Base-by-base conservation (phyloP, 306 rosid species). In the cucumber (Cucumis sativus) region DNA sequence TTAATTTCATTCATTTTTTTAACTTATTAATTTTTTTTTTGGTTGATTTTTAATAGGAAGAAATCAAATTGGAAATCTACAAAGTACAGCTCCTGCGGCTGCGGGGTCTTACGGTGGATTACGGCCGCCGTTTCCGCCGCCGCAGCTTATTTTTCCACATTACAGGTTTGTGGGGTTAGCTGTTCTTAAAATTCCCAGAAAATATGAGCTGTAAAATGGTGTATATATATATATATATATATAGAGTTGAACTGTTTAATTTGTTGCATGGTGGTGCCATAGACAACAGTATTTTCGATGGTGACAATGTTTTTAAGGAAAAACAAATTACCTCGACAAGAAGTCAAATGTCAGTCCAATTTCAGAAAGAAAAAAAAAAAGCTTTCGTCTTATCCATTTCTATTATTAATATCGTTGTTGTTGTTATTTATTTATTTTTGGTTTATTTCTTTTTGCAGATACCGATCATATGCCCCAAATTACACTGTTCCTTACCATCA, bases 331-430 rank as follows among this genome's bases (percentile, higher is more conserved):
- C 61, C 76, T 28, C 12, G 41, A 71, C 59, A 51, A 51, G 25
- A 71, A 71, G 76, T 71, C 76, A 71, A 71, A 71, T 47, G 61
- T 25, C 21, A 47, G 58, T 70, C 57, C 58, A 70, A 70, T 70
- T 70, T 67, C 54, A 20, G 35, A 37, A 4, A 4, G 2, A 14
- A 28, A 28, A 61, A 33, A 28, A 62, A 30, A 58, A 59, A 60
- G 28, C 30, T 20, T 62, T 30, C 12, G n/a, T 33, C 68, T 62
- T 65, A 65, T 65, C 72, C 74, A n/a, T 40, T 45, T 3, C 16
- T 3, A 47, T 47, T 47, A 11, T 12, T 47, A 23, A 23, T 23
- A 47, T 10, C 12, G 12, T 47, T 13, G 1, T 45, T 11, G 3
- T 43, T 43, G 2, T 51, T 51, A 0, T 51, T 47, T 49, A 49